Evolutionary conservation across 2,329 filamentous ascomycete genomes (phyloP), one percentile per base, ranked within the genome.

Genomic region (Coniochaeta sp.): DNA sequence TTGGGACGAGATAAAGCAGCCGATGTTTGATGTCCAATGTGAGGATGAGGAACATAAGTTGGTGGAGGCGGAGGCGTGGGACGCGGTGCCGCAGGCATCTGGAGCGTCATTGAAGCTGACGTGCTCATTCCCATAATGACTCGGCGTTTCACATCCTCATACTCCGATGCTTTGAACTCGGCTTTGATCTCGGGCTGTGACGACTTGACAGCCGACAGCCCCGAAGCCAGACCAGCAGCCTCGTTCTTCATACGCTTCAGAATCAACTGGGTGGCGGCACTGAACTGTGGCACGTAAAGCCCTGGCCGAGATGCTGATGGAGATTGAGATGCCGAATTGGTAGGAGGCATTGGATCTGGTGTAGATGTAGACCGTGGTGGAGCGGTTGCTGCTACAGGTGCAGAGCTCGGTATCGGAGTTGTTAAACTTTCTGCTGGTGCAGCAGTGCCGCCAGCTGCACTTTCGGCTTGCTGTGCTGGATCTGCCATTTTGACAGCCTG

Each of bases 71-170:
- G 1, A 7, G 65, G 19, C 10, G 26, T 52, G 54, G 61, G 47
- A 14, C 59, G 40, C 16, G 59, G 58, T 1, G 57, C 56, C 4
- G 62, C 58, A 7, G 71, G 74, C 68, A 76, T 72, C 12, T 74
- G 69, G 67, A 77, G 70, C 0, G 72, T 73, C 59, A 75, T 67
- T 6, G 66, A 63, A 4, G 65, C 62, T 4, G 74, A 73, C 0
- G 72, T 75, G 59, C 72, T 75, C 72, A 77, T 74, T 54, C 66
- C 70, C 67, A 73, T 73, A 1, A 77, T 67, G 0, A 77, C 68
- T n/a, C 74, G 70, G 56, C 73, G 66, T 66, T 72, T 75, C 8
- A 71, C 71, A 50, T 77, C 75, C 57, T 77, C 75, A 40, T 72
- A 76, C 0, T 69, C 67, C 0, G 73, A 67, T 34, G 70, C 65